These are phyloP conservation scores for Aspergillus sp. DNA, from an alignment of 2,329 filamentous ascomycete species.

Conservation along the genomic window DNA sequence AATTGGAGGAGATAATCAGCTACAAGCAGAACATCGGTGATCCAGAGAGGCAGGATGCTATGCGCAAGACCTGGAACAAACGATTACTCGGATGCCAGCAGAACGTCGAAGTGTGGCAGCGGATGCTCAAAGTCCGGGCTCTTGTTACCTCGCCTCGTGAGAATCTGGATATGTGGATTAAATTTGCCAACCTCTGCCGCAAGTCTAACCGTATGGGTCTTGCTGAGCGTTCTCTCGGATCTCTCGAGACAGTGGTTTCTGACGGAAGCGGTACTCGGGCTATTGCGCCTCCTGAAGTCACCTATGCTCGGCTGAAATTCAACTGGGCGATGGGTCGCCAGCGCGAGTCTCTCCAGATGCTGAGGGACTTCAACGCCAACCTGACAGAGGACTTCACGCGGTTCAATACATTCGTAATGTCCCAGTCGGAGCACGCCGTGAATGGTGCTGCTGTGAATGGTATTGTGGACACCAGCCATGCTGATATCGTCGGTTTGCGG, in stretches of 20 bases:
- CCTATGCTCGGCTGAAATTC: constrained; percentile 95
- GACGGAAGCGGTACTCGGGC: constrained; percentile 34
- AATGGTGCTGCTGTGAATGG: constrained; percentile 41
- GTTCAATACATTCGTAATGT: constrained; percentile 34
- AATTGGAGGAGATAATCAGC: constrained; percentile 92
- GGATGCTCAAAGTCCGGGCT: constrained; percentile 90
- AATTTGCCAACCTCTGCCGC: constrained; percentile 94
- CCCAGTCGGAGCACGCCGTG: constrained; percentile 32
- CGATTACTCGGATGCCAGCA: constrained; percentile 90
- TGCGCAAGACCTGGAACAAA: constrained; percentile 93
- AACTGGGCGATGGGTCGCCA: constrained; percentile 80
- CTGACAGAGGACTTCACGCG: constrained; percentile 51
- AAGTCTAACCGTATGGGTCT: constrained; percentile 92
- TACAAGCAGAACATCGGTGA: constrained; percentile 86
- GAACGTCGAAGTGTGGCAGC: constrained; percentile 96
- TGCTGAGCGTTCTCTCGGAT: constrained; percentile 88
- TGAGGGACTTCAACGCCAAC: constrained; percentile 54
- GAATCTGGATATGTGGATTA: constrained; percentile 99
- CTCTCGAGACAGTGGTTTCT: constrained; percentile 66
- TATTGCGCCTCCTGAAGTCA: constrained; percentile 61
- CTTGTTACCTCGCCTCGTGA: constrained; percentile 86
- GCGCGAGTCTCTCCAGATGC: constrained; percentile 50
- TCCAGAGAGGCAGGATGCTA: constrained; percentile 76
- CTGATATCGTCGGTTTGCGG: constrained; percentile 31
- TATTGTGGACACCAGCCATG: constrained; percentile 32